Conservation (phyloP, 1,139 yeast species). For the Hanseniaspora sp. region DNA sequence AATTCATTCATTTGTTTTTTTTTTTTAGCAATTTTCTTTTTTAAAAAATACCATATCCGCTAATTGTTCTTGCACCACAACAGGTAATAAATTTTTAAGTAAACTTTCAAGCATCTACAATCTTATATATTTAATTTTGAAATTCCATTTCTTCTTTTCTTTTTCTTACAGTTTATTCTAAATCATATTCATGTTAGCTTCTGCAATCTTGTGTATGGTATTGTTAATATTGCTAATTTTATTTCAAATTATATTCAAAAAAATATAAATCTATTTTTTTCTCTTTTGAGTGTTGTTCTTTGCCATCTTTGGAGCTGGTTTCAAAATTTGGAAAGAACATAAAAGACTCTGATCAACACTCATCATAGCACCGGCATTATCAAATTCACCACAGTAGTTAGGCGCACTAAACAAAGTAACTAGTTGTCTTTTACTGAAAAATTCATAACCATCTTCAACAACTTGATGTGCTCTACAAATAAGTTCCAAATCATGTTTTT, state of each 20-base stretch:
- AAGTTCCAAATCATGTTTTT: slow-evolving; percentile 80
- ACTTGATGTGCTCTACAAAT: slow-evolving; percentile 98
- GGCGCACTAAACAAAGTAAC: slow-evolving; percentile 98
- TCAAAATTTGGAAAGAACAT: slow-evolving; percentile 83
- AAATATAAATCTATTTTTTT: slow-evolving; percentile 11
- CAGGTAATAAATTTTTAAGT: not conserved
- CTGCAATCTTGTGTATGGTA: not conserved
- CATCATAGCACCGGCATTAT: slow-evolving; percentile 99
- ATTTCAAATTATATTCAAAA: not conserved
- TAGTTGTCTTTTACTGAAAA: slow-evolving; percentile 81
- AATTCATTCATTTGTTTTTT: not conserved
- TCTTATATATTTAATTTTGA: too few species aligned
- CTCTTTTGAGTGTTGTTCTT: slow-evolving; percentile 11
- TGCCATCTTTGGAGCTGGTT: slow-evolving; percentile 77
- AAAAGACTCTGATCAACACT: slow-evolving; percentile 83
- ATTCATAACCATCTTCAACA: slow-evolving; percentile 96
- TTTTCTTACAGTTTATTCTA: not conserved
- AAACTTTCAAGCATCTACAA: not conserved
- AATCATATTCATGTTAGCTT: not conserved
- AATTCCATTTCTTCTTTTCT: too few species aligned
- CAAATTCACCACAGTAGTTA: slow-evolving; percentile 95
- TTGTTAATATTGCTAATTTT: not conserved
- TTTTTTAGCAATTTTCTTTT: too few species aligned
- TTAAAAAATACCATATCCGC: not conserved
- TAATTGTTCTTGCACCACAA: not conserved